Evolutionary conservation across 371 early-diverging fungal genomes (phyloP).

Genomic region (Choanephora cucurbitarum): DNA sequence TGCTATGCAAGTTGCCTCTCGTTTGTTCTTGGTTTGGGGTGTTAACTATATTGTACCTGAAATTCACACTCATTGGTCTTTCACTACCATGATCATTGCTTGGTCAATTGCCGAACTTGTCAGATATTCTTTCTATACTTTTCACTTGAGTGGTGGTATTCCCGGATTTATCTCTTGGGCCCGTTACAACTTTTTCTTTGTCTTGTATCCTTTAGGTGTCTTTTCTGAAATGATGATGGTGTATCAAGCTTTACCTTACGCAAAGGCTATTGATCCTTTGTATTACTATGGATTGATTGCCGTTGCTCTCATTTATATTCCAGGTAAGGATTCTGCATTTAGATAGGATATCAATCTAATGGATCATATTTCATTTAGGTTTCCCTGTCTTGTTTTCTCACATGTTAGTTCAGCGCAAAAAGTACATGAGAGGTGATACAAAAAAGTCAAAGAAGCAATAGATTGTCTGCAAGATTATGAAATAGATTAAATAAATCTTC

Average conservation of each 20-base stretch:
- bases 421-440: constrained; percentile 61
- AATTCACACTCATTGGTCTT: constrained; percentile 67
- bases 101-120: constrained; percentile 92
- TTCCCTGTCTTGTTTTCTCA: constrained; percentile 87
- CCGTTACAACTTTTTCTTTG: constrained; percentile 86
- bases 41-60: constrained; percentile 69
- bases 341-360: too few species aligned
- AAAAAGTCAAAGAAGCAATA: constrained; percentile 22
- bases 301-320: constrained; percentile 67
- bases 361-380: constrained; percentile 27
- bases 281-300: constrained; percentile 60
- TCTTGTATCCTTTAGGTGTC: constrained; percentile 92
- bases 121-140: constrained; percentile 85
- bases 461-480: not conserved
- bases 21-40: constrained; percentile 85
- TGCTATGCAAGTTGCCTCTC: constrained; percentile 83
- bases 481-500: too few species aligned
- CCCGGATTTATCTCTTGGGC: constrained; percentile 65
- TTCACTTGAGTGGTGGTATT: constrained; percentile 54
- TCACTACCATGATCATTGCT: constrained; percentile 85
- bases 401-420: constrained; percentile 87
- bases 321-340: constrained; percentile 56
- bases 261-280: constrained; percentile 47
- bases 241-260: constrained; percentile 71
- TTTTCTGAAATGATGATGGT: constrained; percentile 80